Conservation (phyloP, 2,329 filamentous ascomycete species). For the Alternaria burnsii region DNA sequence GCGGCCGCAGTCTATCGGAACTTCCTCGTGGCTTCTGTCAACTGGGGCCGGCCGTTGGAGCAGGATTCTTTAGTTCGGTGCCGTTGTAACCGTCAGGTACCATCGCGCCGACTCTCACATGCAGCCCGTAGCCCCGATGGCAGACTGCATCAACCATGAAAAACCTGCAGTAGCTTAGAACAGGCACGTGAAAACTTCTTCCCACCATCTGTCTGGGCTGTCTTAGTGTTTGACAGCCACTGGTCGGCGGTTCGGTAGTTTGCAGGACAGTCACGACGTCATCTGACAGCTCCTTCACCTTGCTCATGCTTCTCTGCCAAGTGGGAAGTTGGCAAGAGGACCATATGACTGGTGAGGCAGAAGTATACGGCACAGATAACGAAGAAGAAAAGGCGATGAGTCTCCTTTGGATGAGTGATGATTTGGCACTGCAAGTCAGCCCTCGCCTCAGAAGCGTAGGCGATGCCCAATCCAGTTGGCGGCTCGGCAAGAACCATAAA, state of each 20-base stretch:
- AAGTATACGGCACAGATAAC: neutral
- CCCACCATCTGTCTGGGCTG: constrained; percentile 7
- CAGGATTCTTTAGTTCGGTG: constrained; percentile 1
- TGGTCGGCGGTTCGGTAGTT: constrained; percentile 6
- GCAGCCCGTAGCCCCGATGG: constrained; percentile 4
- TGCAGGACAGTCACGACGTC: neutral
- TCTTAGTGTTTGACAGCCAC: constrained; percentile 3
- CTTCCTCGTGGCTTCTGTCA: constrained; percentile 6
- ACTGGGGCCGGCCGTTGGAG: constrained; percentile 5
- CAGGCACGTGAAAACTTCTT: constrained; percentile 10
- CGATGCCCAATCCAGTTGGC: constrained; percentile 6
- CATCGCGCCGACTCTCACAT: constrained; percentile 1
- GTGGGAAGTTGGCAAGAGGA: neutral
- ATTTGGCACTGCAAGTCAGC: neutral
- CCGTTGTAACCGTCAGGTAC: constrained; percentile 9
- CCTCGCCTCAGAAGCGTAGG: neutral
- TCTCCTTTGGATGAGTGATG: neutral
- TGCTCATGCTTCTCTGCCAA: constrained; percentile 4
- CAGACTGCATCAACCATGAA: constrained; percentile 1
- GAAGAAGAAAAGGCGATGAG: constrained; percentile 2
- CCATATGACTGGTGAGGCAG: neutral
- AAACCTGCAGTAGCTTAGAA: constrained; percentile 13
- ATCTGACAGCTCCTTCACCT: constrained; percentile 5
- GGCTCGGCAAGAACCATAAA: constrained; percentile 3
- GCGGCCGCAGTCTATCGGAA: constrained; percentile 1